Evolutionary conservation across 768 basidiomycete genomes (phyloP), one percentile per base, ranked within the genome.

Genomic region (Suillus alpinus): DNA sequence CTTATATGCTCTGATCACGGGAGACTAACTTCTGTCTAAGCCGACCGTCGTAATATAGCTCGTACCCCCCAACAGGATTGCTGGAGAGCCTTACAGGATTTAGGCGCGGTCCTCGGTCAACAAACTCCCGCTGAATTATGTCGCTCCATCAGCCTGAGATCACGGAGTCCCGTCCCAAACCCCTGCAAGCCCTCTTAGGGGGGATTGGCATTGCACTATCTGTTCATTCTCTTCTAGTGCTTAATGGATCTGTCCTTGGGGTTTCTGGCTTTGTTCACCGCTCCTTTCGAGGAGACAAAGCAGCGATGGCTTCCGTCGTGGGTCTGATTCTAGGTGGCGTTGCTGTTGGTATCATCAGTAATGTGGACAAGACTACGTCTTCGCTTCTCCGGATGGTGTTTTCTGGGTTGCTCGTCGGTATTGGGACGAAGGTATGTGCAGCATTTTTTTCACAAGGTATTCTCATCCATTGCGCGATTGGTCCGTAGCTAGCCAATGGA

Each of bases 231-330:
- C 73, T 87, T 5, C 69, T 84, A 34, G 67, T 83, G 14, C 75
- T 85, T 43, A 86, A 85, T 59, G 84, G 85, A 26, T 76, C 74
- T 59, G 78, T 81, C 51, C 83, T 86, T 62, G 86, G 86, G 1
- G 81, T 87, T 57, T 86, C 85, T 29, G 85, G 85, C 18, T 86
- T 86, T 63, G 65, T 87, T 3, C 83, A 86, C 67, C 76, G 79
- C 52, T 77, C 82, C 0, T 69, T 78, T 7, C 75, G 75, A 31
- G 83, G 85, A 18, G 70, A 72, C 60, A 64, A 65, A 34, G 85
- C 84, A 52, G 79, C 77, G 4, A 56, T 75, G 1, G 70, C 72
- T 2, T 79, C 78, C 7, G 77, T 78, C 8, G 63, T 70, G 32
- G 86, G 84, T 18, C 74, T 87, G 47, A 59, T 84, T 14, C 66